Conservation (phyloP, 208 protist genomes). For the Naegleria gruberi region DNA sequence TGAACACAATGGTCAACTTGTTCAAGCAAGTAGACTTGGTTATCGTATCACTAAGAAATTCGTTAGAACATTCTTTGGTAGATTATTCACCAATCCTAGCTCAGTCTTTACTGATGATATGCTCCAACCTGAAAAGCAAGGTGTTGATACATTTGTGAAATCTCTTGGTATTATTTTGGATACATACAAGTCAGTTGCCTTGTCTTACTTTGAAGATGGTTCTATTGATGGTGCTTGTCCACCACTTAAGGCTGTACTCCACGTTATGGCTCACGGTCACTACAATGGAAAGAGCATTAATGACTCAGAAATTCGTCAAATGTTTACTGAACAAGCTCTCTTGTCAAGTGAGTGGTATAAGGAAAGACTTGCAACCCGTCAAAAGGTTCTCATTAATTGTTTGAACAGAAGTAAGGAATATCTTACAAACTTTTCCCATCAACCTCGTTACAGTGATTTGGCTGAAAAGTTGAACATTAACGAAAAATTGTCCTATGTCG, state of each 20-base stretch:
- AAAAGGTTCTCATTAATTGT: not conserved
- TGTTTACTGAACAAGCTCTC: not conserved
- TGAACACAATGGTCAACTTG: slow-evolving; percentile 35
- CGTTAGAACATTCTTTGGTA: slow-evolving; percentile 34
- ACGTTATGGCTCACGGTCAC: slow-evolving; percentile 39
- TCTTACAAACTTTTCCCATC: not conserved
- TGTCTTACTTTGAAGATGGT: slow-evolving; percentile 37
- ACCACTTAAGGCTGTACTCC: slow-evolving; percentile 39
- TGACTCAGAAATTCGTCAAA: not conserved
- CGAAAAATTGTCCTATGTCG: not conserved
- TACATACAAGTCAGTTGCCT: slow-evolving; percentile 12
- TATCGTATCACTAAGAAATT: slow-evolving; percentile 45
- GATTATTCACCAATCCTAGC: slow-evolving; percentile 38
- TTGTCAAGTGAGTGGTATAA: slow-evolving; percentile 1
- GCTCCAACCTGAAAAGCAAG: slow-evolving; percentile 38
- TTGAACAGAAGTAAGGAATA: not conserved
- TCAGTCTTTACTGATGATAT: slow-evolving; percentile 39
- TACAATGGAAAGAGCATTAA: slow-evolving; percentile 19
- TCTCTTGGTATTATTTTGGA: slow-evolving; percentile 35
- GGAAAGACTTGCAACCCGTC: not conserved
- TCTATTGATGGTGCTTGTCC: slow-evolving; percentile 32
- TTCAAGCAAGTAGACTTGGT: slow-evolving; percentile 38
- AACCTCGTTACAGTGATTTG: not conserved
- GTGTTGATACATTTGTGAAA: slow-evolving; percentile 27
- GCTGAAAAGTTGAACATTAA: not conserved